Percentiles rank a stretch among this genome's conserved stretches.
Conservation (phyloP, 495 filamentous ascomycete genomes). For the Tetracladium marchalianum region DNA sequence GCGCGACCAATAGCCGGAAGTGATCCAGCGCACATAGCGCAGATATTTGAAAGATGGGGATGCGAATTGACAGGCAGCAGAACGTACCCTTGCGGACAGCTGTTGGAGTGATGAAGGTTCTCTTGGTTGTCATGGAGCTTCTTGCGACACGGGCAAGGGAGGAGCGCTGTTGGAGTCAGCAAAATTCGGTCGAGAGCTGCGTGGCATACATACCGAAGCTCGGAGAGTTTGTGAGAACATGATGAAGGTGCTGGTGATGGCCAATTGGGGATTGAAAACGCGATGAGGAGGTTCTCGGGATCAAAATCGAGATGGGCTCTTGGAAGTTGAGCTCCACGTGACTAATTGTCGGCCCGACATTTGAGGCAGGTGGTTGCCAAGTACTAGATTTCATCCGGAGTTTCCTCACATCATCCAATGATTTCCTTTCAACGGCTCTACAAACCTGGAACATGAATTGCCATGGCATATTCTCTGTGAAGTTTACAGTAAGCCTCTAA, state of each 20-base stretch:
- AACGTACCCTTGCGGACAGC: constrained; percentile 62
- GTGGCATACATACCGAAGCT: constrained; percentile 46
- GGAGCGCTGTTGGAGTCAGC: constrained; percentile 56
- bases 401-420: too few species aligned
- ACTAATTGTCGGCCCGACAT: too few species aligned
- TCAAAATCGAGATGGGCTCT: too few species aligned
- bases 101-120: constrained; percentile 75
- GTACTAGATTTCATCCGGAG: too few species aligned
- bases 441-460: too few species aligned
- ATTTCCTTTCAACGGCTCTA: too few species aligned
- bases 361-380: too few species aligned
- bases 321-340: too few species aligned
- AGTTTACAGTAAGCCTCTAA: too few species aligned
- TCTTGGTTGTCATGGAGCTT: constrained; percentile 46
- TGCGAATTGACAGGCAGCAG: neutral
- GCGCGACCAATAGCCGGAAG: neutral
- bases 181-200: constrained; percentile 15
- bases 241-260: constrained; percentile 24
- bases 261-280: constrained; percentile 15
- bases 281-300: constrained; percentile 6
- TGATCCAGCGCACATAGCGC: neutral
- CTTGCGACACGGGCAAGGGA: constrained; percentile 67
- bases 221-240: constrained; percentile 62
- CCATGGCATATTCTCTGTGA: too few species aligned
- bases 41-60: neutral